phyloP scores from a whole-genome alignment of 1,284 basidiomycete species.

The Pseudozyma thailandica region DNA sequence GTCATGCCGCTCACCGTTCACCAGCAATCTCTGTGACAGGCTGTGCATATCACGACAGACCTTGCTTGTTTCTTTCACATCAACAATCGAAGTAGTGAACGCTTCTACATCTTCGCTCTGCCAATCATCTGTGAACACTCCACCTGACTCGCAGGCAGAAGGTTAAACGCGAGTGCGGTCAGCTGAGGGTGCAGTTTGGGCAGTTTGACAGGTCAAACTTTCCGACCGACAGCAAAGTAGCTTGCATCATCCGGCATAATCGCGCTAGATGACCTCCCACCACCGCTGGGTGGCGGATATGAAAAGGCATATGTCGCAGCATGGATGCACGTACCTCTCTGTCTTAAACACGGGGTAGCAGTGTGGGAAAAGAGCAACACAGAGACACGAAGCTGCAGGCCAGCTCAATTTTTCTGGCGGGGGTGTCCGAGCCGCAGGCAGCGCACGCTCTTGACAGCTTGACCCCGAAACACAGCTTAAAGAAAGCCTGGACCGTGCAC shows the following conservation, averaged over 20 bases:
- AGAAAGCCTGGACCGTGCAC: constrained; percentile 4
- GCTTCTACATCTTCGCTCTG: too few relatives aligned
- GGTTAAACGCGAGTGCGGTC: too few relatives aligned
- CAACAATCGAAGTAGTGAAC: too few relatives aligned
- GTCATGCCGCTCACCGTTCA: background rate
- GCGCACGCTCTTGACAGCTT: too few relatives aligned
- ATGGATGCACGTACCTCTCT: too few relatives aligned
- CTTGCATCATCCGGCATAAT: background rate
- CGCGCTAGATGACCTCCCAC: constrained; percentile 5
- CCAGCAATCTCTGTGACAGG: background rate
- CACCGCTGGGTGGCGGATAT: too few relatives aligned
- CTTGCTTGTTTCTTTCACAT: too few relatives aligned
- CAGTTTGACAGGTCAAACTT: background rate
- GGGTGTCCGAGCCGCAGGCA: constrained; percentile 13
- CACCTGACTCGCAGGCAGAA: too few relatives aligned
- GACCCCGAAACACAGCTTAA: background rate
- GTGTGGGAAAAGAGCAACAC: constrained; percentile 13
- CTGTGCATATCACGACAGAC: too few relatives aligned
- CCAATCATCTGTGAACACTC: too few relatives aligned
- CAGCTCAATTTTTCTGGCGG: background rate
- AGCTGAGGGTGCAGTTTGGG: background rate
- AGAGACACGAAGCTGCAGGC: constrained; percentile 8
- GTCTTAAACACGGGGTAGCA: too few relatives aligned
- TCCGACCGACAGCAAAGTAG: background rate
- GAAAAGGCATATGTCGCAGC: too few relatives aligned